Conservation (phyloP, 441 rosid genomes). For the Populus hybrid region DNA sequence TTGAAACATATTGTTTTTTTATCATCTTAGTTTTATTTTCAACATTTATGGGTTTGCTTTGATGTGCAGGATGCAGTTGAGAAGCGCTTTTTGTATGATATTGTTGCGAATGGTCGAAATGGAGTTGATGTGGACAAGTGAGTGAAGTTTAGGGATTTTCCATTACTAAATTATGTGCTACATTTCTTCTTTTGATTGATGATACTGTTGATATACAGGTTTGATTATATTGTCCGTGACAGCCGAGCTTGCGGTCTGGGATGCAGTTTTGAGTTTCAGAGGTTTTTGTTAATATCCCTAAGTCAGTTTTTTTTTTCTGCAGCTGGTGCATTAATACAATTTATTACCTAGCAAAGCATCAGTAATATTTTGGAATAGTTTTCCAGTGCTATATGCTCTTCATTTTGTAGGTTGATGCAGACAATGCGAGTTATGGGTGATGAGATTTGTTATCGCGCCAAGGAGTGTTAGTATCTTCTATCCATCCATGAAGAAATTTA, state of each 20-base stretch:
- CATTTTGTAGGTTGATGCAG: slow-evolving; percentile 71
- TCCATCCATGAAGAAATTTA: slow-evolving; percentile 11
- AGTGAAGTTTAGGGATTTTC: slow-evolving; percentile 16
- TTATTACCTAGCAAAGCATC: slow-evolving; percentile 4
- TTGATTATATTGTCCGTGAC: slow-evolving; percentile 93
- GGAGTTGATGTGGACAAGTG: slow-evolving; percentile 95
- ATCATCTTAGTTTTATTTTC: slow-evolving; percentile 9
- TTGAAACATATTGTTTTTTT: background rate
- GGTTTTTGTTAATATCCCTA: slow-evolving; percentile 41
- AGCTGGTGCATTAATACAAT: background rate
- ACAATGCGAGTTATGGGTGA: slow-evolving; percentile 80
- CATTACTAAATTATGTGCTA: background rate
- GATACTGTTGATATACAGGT: slow-evolving; percentile 41
- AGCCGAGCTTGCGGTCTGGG: slow-evolving; percentile 92
- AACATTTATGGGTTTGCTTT: background rate
- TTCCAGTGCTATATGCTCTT: slow-evolving; percentile 13
- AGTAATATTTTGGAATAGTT: background rate
- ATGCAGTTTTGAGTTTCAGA: slow-evolving; percentile 74
- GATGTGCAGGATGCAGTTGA: slow-evolving; percentile 46
- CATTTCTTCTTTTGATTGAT: slow-evolving; percentile 4
- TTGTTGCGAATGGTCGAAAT: slow-evolving; percentile 97
- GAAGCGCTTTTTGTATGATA: slow-evolving; percentile 82
- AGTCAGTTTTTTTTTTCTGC: slow-evolving; percentile 3
- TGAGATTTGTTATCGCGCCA: slow-evolving; percentile 92
- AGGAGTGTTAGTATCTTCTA: slow-evolving; percentile 68